Evolutionary conservation across 805 yeast species (phyloP), one percentile per base, ranked within the genome.

Genomic region (Saccharomycopsis javanensis): DNA sequence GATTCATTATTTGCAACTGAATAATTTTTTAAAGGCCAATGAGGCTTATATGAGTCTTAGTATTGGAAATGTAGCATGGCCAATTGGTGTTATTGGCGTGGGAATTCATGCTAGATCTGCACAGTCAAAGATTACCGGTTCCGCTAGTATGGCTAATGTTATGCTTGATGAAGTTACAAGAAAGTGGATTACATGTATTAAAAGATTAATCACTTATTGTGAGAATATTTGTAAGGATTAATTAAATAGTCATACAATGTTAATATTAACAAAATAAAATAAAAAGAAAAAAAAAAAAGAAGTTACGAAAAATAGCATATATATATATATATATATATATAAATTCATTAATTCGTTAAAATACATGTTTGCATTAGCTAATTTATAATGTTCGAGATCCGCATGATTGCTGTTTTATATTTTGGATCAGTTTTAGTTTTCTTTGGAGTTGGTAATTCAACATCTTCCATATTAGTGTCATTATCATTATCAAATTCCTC

Each of bases 51-150:
- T 88, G 74, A 79, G 84, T 61, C 70, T 89, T 57, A 84, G 92
- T 65, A 84, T 89, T 16, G 97, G 96, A 1, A 87, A 88, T 63
- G 88, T 86, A 1, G 91, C 94, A 4, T 89, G 96, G 96, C 97
- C 97, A 2, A 85, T 88, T 62, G 97, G 96, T 28, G 86, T 89
- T 13, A 73, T 81, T 6, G 80, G 80, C 57, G 85, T 89, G 15
- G 89, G 94, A 53, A 87, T 89, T 58, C 96, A 88, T 67, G 83
- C 82, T 10, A 72, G 96, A 59, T 79, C 83, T 56, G 82, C 86
- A 1, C 82, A 79, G 55, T 74, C 76, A 57, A 79, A 78, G 62
- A 78, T 85, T 34, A 75, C 80, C 5, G 81, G 82, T 18, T 75
- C 75, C 51, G 72, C 74, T 30, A 64, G 67, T 57, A 65, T 75